Base-by-base conservation (phyloP, 768 basidiomycete species). In the Termitomyces sp. region DNA sequence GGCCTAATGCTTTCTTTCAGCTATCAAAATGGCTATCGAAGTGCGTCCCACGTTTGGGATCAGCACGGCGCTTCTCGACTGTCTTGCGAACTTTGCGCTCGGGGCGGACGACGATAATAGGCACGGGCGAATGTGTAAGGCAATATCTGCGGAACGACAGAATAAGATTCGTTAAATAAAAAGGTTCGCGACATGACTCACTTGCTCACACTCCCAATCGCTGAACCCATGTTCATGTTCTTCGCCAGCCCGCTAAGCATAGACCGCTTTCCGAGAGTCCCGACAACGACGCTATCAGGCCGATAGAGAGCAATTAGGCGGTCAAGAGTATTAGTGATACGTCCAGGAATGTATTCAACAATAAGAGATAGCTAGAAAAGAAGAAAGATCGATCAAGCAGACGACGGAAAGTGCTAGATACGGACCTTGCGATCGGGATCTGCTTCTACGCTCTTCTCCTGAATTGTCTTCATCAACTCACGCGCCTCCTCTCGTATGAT, bases 101-200 rank as follows among this genome's bases (percentile, higher is more conserved):
- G 2, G 94, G 93, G 3, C 94, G 83, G 45, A 98, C 95, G 55
- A 98, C 96, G 63, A 98, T 94, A 66, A 97, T 92, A 2, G 96
- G 96, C 0, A 99, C 94, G 1, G 96, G 94, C 0, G 94, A 95
- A 69, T 92, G 94, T 18, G 91, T 89, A 46, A 97, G 84, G 63
- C 91, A 93, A 70, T 92, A 91, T 65, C 87, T 90, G n/a, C n/a
- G 39, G 40, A 12, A 58, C 49, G 5, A 32, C 42, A 11, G 3
- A 11, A 24, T 59, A 32, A 46, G 35, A 18, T 36, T 8, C 22
- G 12, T 11, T 4, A 1, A 5, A 33, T 6, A 20, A 20, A n/a
- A 8, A 15, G 39, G 0, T 15, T 33, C 8, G 8, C 4, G 13
- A 18, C 12, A 57, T 15, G 7, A 62, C 64, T 42, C 63, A 81